These are phyloP conservation scores for Quercus bicolor DNA, from an alignment of 306 rosid genomes.

Conservation along the genomic window DNA sequence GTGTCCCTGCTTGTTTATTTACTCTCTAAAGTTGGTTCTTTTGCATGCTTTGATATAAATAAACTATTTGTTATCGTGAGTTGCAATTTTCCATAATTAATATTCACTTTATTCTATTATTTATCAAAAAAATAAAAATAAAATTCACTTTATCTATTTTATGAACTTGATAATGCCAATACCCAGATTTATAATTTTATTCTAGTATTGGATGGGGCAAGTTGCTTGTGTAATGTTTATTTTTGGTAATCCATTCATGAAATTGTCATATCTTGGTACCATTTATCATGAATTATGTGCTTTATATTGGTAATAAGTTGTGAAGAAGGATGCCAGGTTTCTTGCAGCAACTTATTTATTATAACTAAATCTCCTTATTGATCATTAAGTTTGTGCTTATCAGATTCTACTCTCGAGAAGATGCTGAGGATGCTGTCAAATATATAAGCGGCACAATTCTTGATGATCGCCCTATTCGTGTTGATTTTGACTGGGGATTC, in stretches of 20 bases:
- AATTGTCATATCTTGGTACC: not conserved
- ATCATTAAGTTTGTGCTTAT: not conserved
- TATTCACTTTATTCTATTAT: not conserved
- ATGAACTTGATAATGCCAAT: not conserved
- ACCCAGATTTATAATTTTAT: not conserved
- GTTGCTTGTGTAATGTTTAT: not conserved
- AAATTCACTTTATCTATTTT: not conserved
- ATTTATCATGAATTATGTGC: not conserved
- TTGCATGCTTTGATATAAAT: not conserved
- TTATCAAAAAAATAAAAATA: not conserved
- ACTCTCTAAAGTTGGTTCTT: not conserved
- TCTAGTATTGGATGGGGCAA: not conserved
- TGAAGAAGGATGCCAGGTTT: not conserved
- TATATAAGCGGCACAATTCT: slow-evolving; percentile 94
- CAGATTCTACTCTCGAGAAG: slow-evolving; percentile 92
- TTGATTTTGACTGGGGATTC: slow-evolving; percentile 99
- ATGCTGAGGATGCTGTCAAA: slow-evolving; percentile 92
- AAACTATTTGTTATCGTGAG: not conserved
- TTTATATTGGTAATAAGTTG: not conserved
- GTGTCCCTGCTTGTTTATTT: not conserved
- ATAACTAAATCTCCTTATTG: not conserved
- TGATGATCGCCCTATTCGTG: slow-evolving; percentile 99
- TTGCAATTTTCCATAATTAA: not conserved
- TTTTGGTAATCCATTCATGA: not conserved
- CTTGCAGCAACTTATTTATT: slow-evolving; percentile 1